A percentile compares a stretch with the other conserved stretches of the same genome.
These are phyloP conservation scores for Tritrichomonas foetus DNA, from an alignment of 208 protist genomes.

Conservation along the genomic window DNA sequence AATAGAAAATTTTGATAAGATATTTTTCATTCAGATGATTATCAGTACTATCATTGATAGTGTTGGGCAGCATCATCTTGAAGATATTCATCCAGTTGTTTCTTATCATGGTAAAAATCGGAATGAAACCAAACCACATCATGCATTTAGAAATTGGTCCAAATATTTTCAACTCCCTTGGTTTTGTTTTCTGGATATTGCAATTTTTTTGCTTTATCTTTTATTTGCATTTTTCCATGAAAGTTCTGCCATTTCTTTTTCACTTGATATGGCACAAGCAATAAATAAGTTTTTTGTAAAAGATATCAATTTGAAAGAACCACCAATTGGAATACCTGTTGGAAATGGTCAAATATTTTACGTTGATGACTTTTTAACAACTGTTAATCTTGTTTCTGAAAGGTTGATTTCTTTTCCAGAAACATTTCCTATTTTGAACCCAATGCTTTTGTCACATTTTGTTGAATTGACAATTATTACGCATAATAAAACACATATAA, in stretches of 20 bases:
- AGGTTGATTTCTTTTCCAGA: not conserved
- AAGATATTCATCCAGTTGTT: no score
- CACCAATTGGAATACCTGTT: not conserved
- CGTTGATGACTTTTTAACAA: not conserved
- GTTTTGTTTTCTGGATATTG: no score
- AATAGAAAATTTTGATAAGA: no score
- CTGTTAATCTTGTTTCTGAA: not conserved
- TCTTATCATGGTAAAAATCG: no score
- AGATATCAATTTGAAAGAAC: not conserved
- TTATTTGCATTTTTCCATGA: no score
- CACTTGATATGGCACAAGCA: not conserved
- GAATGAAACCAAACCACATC: no score
- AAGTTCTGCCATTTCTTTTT: not conserved
- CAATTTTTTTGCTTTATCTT: no score
- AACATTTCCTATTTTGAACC: not conserved
- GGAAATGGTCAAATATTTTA: not conserved
- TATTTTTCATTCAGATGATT: no score
- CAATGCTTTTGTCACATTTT: not conserved
- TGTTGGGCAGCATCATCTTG: no score
- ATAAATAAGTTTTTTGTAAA: not conserved
- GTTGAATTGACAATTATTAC: not conserved
- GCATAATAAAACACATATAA: not conserved
- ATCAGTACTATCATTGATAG: no score
- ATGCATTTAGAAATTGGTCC: no score
- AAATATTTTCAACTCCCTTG: no score